Base-by-base conservation (phyloP, 192 early-diverging fungal species). In the Coemansia brasiliensis region DNA sequence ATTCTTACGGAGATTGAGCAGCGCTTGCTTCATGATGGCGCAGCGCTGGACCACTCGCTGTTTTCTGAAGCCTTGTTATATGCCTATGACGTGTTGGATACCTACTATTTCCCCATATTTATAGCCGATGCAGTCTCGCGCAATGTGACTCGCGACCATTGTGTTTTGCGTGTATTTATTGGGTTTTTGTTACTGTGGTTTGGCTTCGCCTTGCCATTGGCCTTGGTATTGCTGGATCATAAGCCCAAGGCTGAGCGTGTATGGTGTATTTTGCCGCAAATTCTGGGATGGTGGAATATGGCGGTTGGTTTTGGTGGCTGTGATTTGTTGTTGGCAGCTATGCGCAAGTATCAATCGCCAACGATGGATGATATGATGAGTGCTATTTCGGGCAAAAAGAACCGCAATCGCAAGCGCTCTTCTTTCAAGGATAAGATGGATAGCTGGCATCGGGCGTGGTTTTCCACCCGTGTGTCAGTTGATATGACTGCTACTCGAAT, bases 241-340 rank as follows among this genome's bases (percentile, higher is more conserved):
- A 35, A 56, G 12, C 75, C 75, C 4, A 72, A 66, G 48, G 69
- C 69, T 0, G 38, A 59, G 21, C 57, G 76, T 6, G 58, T 57
- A 9, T 79, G 76, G 76, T 43, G 62, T 32, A 24, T 79, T 0
- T 5, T 79, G 35, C 76, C 76, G 26, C 62, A 57, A 55, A 45
- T 79, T 43, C 20, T 73, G 8, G 76, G 76, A 21, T 79, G 76
- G 76, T 79, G 70, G 69, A 79, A 79, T 43, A 72, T 79, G 62
- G 65, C 70, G 2, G 70, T 73, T 0, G 76, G 76, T 0, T 79
- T 79, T 73, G 70, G 76, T 48, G 76, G 76, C 32, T 69, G 76
- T 52, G 76, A 79, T 37, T 21, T 64, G 20, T 35, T 79, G 25
- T 26, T 79, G 44, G 76, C 76, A 13, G 57, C 42, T 5, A 62